phyloP scores from a whole-genome alignment of 2,329 filamentous ascomycete genomes.

The Talaromyces sp. region DNA sequence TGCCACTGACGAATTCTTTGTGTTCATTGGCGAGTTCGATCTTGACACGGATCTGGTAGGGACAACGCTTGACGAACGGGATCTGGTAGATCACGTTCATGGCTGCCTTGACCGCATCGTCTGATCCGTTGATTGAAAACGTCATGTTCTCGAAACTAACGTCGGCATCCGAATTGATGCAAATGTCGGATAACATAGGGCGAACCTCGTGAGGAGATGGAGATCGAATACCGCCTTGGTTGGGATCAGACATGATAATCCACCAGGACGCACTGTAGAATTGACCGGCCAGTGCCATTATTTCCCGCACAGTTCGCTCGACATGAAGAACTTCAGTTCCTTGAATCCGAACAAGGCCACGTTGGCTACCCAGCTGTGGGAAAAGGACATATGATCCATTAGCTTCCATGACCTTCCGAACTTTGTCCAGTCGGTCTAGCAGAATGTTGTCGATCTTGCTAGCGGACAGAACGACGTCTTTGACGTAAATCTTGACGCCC shows the following conservation, averaged over 20 bases:
- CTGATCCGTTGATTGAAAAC: conserved; percentile 91
- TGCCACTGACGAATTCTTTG: conserved; percentile 98
- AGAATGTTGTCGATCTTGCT: conserved; percentile 95
- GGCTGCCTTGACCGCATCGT: conserved; percentile 94
- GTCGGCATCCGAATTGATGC: conserved; percentile 92
- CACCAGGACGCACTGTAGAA: conserved; percentile 98
- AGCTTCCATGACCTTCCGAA: conserved; percentile 94
- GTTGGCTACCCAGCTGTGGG: conserved; percentile 79
- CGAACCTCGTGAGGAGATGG: conserved; percentile 69
- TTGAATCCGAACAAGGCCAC: conserved; percentile 81
- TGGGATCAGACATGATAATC: conserved; percentile 72
- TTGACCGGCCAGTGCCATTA: conserved; percentile 93
- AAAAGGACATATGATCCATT: conserved; percentile 96
- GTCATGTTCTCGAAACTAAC: conserved; percentile 90
- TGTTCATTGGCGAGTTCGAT: conserved; percentile 98
- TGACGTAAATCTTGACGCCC: conserved; percentile 78
- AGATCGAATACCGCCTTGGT: conserved; percentile 56
- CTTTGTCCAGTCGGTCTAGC: conserved; percentile 86
- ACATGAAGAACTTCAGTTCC: conserved; percentile 90
- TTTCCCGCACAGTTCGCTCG: conserved; percentile 88
- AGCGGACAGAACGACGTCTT: conserved; percentile 84
- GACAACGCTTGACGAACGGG: conserved; percentile 78
- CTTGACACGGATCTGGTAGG: conserved; percentile 94
- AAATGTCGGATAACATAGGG: conserved; percentile 91
- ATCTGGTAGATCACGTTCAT: conserved; percentile 90